These are phyloP conservation scores for Tuber aestivum DNA, from an alignment of 495 filamentous ascomycete genomes.

Conservation along the genomic window DNA sequence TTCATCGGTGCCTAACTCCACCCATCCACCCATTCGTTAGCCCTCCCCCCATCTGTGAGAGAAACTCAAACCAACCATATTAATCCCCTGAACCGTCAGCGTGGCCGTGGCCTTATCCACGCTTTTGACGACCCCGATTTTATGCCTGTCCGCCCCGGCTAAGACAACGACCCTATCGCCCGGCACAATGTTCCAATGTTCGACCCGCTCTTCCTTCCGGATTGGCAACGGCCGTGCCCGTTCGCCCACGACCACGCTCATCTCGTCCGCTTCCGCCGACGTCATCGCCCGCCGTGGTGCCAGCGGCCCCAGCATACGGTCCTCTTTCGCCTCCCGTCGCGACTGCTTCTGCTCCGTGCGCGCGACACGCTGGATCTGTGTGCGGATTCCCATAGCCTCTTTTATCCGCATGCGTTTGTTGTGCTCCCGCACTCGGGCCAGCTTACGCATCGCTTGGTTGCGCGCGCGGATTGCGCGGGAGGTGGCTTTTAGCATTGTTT, in stretches of 20 bases:
- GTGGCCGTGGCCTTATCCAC: constrained; percentile 55
- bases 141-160: constrained; percentile 69
- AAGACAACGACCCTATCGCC: constrained; percentile 74
- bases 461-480: constrained; percentile 29
- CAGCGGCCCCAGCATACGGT: constrained; percentile 68
- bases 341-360: constrained; percentile 37
- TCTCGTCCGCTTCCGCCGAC: constrained; percentile 53
- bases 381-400: constrained; percentile 25
- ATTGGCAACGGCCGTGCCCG: constrained; percentile 45
- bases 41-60: constrained; percentile 4
- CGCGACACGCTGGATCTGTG: constrained; percentile 16
- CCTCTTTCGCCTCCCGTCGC: constrained; percentile 51
- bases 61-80: constrained; percentile 54
- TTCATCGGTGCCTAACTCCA: constrained; percentile 33
- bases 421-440: constrained; percentile 26
- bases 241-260: constrained; percentile 50
- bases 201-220: constrained; percentile 49
- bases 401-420: constrained; percentile 27
- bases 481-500: constrained; percentile 22
- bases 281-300: constrained; percentile 55
- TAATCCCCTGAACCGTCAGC: constrained; percentile 58
- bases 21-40: background rate
- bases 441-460: constrained; percentile 27
- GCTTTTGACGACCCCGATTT: constrained; percentile 62
- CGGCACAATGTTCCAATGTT: constrained; percentile 57